Percentiles rank a stretch among this genome's conserved stretches.
Conservation (phyloP, 768 basidiomycete species). For the Hydnomerulius pinastri region DNA sequence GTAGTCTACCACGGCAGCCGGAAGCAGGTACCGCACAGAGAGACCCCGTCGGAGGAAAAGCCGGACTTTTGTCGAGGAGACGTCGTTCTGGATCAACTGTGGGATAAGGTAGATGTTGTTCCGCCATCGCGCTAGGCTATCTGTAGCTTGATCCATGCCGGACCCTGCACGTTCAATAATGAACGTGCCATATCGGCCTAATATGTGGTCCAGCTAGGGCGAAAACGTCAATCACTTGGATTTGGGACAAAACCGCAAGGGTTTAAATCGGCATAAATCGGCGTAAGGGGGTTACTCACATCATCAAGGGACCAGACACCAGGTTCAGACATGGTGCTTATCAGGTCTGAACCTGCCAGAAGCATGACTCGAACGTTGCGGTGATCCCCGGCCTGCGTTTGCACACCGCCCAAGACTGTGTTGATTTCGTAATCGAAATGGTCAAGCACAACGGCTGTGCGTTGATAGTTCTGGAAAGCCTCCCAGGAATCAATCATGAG, state of each 20-base stretch:
- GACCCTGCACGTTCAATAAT: conserved; percentile 96
- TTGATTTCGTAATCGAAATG: conserved; percentile 98
- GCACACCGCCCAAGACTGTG: conserved; percentile 75
- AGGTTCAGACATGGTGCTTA: conserved; percentile 97
- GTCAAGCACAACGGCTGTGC: conserved; percentile 95
- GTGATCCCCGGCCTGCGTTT: conserved; percentile 71
- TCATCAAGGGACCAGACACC: conserved; percentile 96
- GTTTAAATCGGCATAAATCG: neutral
- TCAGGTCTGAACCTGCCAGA: conserved; percentile 96
- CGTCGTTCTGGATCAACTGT: conserved; percentile 96
- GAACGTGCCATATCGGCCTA: conserved; percentile 91
- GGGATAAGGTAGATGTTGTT: conserved; percentile 89
- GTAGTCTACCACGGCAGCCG: conserved; percentile 89
- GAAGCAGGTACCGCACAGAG: conserved; percentile 87
- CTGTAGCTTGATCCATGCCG: conserved; percentile 82
- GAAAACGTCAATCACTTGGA: conserved; percentile 4
- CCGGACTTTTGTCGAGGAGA: conserved; percentile 92
- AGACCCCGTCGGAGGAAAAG: conserved; percentile 78
- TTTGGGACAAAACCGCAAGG: conserved; percentile 10
- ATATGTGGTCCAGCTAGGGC: conserved; percentile 87
- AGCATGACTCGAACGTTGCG: conserved; percentile 85
- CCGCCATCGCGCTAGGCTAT: conserved; percentile 72
- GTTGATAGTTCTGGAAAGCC: conserved; percentile 90
- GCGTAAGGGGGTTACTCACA: conserved; percentile 51
- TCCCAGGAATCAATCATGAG: conserved; percentile 99